Conservation (phyloP, 2,329 filamentous ascomycete species). For the Simplicillium sp. region DNA sequence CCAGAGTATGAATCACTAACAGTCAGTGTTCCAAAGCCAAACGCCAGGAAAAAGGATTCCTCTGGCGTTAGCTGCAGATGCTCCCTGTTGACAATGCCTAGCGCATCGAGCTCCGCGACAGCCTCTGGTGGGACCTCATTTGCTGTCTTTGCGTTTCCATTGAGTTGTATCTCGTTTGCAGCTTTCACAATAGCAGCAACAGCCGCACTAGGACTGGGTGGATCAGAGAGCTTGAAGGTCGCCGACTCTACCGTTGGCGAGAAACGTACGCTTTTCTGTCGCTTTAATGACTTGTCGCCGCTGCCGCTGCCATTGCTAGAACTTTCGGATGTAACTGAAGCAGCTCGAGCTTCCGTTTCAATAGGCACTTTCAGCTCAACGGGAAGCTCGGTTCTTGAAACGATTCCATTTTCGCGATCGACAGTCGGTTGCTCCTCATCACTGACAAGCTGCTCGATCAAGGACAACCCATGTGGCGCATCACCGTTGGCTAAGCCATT, state of each 20-base stretch:
- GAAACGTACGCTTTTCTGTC: slow-evolving; percentile 60
- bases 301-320: neutral
- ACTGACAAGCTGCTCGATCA: slow-evolving; percentile 6
- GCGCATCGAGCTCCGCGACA: neutral
- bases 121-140: slow-evolving; percentile 6
- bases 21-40: slow-evolving; percentile 65
- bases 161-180: neutral
- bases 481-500: neutral
- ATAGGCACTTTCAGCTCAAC: neutral
- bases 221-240: slow-evolving; percentile 44
- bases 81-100: slow-evolving; percentile 47
- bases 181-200: neutral
- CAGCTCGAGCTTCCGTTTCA: neutral
- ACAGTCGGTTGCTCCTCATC: neutral
- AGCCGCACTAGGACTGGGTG: slow-evolving; percentile 35
- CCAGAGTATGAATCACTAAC: slow-evolving; percentile 44
- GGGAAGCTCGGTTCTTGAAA: neutral
- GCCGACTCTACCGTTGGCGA: slow-evolving; percentile 58
- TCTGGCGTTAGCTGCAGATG: slow-evolving; percentile 87
- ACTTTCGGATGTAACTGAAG: neutral
- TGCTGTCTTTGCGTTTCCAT: slow-evolving; percentile 12
- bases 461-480: neutral
- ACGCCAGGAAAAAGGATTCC: slow-evolving; percentile 85
- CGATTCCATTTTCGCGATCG: too few relatives aligned
- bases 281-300: slow-evolving; percentile 18